phyloP scores from a whole-genome alignment of 2,329 filamentous ascomycete genomes.

The Pestalotiopsis sp. region DNA sequence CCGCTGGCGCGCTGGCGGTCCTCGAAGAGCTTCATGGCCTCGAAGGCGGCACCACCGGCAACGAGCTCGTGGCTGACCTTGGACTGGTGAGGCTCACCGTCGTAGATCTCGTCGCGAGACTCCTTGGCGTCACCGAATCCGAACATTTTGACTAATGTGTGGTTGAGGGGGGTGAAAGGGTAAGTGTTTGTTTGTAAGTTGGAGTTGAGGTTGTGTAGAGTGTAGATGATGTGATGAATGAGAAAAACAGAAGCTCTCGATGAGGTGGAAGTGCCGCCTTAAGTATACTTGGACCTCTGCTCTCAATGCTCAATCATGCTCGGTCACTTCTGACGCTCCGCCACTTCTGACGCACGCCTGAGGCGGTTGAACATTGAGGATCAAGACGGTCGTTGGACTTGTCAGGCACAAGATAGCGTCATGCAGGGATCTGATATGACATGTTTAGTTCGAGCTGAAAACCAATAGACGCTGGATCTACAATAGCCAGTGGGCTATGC shows the following conservation, averaged over 20 bases:
- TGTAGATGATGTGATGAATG: not conserved
- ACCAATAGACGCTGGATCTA: slow-evolving; percentile 5
- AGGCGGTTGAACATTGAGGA: not conserved
- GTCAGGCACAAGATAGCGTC: slow-evolving; percentile 1
- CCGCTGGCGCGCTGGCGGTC: slow-evolving; percentile 73
- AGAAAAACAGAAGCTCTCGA: not conserved
- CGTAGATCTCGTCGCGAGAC: slow-evolving; percentile 47
- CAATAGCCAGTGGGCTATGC: slow-evolving; percentile 3
- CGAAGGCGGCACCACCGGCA: slow-evolving; percentile 76
- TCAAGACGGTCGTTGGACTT: not conserved
- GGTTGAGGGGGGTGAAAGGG: not conserved
- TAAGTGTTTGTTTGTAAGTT: not conserved
- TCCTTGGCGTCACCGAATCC: slow-evolving; percentile 37
- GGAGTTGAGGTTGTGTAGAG: not conserved
- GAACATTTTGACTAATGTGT: slow-evolving; percentile 7
- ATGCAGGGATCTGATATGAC: not conserved
- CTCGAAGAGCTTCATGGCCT: slow-evolving; percentile 79
- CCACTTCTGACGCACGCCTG: not conserved
- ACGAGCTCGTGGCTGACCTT: slow-evolving; percentile 74
- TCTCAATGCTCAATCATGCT: no score
- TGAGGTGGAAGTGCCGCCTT: not conserved
- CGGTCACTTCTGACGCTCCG: not conserved
- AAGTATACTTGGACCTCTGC: not conserved
- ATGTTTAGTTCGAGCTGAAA: not conserved
- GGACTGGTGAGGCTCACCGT: slow-evolving; percentile 55